A percentile compares a stretch with the other conserved stretches of the same genome.
These are phyloP conservation scores for Agastache rugosa DNA, from an alignment of 257 asterid genomes.

Conservation along the genomic window DNA sequence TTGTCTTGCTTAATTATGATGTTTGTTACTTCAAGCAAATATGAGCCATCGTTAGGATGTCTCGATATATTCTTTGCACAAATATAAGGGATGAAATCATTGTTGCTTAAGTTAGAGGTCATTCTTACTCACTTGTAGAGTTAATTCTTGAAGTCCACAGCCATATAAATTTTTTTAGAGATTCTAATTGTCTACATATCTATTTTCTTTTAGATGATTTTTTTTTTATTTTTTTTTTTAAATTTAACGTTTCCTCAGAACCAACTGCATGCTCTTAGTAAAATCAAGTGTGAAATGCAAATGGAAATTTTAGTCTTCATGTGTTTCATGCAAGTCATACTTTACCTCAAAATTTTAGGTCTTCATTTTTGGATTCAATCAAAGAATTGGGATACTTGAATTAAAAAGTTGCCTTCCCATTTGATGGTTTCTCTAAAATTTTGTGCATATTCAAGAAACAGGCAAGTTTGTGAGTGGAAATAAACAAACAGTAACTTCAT, in stretches of 20 bases:
- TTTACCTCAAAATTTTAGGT: background rate
- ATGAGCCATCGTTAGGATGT: background rate
- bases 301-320: background rate
- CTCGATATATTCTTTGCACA: background rate
- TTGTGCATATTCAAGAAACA: background rate
- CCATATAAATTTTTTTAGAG: slow-evolving; percentile 1
- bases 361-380: background rate
- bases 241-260: slow-evolving; percentile 1
- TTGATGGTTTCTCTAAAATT: background rate
- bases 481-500: background rate
- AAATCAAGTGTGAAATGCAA: background rate
- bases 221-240: background rate
- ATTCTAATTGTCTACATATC: slow-evolving; percentile 3
- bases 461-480: background rate
- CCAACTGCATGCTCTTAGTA: slow-evolving; percentile 7
- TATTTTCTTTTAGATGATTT: background rate
- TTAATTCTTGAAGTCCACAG: background rate
- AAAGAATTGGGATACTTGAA: background rate
- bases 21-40: background rate
- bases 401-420: background rate
- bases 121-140: background rate
- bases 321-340: background rate
- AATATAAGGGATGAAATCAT: background rate
- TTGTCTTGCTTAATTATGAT: background rate
- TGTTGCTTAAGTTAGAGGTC: background rate